Conservation (phyloP, 805 yeast species). For the Millerozyma acaciae region DNA sequence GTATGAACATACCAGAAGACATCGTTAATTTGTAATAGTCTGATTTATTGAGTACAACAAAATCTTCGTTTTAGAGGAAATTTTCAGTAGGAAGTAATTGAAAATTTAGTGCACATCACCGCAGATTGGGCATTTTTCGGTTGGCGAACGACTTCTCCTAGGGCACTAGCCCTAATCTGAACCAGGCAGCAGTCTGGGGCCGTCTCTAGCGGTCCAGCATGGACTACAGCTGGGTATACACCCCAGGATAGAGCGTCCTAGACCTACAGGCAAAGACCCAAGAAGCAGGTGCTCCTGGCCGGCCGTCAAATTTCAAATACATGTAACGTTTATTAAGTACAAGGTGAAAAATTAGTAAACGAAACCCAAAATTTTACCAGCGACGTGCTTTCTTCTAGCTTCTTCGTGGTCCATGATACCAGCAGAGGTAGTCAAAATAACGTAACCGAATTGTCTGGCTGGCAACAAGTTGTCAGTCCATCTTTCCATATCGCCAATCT, state of each 20-base stretch:
- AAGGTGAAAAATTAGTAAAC: no score
- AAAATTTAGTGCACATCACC: no score
- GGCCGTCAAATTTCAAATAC: no score
- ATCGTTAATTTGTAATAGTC: slow-evolving; percentile 18
- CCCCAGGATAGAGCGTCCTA: no score
- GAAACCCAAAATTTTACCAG: slow-evolving; percentile 98
- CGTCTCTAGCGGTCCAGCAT: no score
- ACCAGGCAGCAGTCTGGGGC: background rate
- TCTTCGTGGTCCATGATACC: slow-evolving; percentile 99
- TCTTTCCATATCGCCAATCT: slow-evolving; percentile 92
- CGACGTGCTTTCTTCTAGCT: slow-evolving; percentile 99
- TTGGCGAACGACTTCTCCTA: background rate
- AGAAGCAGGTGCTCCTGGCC: no score
- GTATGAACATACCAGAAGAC: slow-evolving; percentile 32
- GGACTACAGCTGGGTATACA: background rate
- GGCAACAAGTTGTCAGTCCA: slow-evolving; percentile 98
- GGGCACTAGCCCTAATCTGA: slow-evolving; percentile 1
- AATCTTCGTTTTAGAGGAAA: background rate
- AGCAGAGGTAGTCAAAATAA: slow-evolving; percentile 96
- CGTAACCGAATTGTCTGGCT: slow-evolving; percentile 98
- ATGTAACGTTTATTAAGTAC: no score
- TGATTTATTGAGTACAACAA: slow-evolving; percentile 4
- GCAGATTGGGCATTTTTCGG: no score
- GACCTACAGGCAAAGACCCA: no score
- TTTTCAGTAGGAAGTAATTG: no score